These are phyloP conservation scores for Ustilago sp. DNA, from an alignment of 1,284 basidiomycete genomes.

Conservation along the genomic window DNA sequence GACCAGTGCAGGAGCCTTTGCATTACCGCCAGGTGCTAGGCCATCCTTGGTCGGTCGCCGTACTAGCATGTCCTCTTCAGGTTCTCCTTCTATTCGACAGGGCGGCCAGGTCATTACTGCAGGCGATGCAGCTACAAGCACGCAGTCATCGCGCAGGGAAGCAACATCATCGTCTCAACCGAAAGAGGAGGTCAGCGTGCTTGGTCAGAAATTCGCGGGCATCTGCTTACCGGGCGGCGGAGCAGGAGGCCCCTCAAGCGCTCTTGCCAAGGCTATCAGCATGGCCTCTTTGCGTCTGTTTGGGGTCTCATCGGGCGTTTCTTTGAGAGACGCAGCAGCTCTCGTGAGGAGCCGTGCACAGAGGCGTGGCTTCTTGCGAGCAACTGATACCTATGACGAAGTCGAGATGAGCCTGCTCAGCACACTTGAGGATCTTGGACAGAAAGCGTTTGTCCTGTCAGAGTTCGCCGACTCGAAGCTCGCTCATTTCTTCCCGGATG, in stretches of 20 bases:
- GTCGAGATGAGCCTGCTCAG: slow-evolving; percentile 81
- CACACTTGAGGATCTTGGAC: slow-evolving; percentile 85
- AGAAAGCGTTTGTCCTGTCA: slow-evolving; percentile 92
- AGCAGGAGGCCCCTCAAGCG: slow-evolving; percentile 50
- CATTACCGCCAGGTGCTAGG: slow-evolving; percentile 53
- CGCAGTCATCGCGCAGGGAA: slow-evolving; percentile 30
- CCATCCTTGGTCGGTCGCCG: slow-evolving; percentile 46
- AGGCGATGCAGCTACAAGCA: slow-evolving; percentile 34
- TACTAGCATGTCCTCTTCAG: slow-evolving; percentile 50
- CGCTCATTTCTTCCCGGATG: slow-evolving; percentile 76
- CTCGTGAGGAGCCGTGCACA: slow-evolving; percentile 65
- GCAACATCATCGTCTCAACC: slow-evolving; percentile 15
- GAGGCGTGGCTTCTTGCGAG: slow-evolving; percentile 43
- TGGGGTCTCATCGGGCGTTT: slow-evolving; percentile 74
- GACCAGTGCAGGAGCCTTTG: slow-evolving; percentile 50
- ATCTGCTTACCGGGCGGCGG: slow-evolving; percentile 24
- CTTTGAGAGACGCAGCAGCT: slow-evolving; percentile 57
- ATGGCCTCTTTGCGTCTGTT: slow-evolving; percentile 91
- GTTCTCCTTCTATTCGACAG: slow-evolving; percentile 47
- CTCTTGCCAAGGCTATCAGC: slow-evolving; percentile 81
- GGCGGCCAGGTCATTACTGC: slow-evolving; percentile 38
- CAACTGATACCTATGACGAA: slow-evolving; percentile 43
- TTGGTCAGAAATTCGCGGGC: slow-evolving; percentile 38
- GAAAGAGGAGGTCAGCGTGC: slow-evolving; percentile 43
- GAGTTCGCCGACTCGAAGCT: slow-evolving; percentile 95